Base-by-base conservation (phyloP, 495 filamentous ascomycete genomes). In the Acidomyces sp. region DNA sequence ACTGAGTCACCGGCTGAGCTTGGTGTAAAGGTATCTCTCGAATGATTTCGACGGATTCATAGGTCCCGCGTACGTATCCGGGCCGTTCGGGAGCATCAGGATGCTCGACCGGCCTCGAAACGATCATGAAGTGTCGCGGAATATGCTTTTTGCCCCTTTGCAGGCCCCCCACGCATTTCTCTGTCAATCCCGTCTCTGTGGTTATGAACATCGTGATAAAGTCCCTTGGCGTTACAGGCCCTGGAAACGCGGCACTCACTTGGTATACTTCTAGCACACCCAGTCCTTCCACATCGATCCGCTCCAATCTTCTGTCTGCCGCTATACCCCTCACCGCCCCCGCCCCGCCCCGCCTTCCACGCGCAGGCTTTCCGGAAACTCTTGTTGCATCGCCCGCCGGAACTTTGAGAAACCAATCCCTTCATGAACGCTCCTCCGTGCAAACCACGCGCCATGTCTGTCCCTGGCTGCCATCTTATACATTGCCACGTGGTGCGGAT, bases 41-140 rank as follows among this genome's bases (percentile, higher is more conserved):
- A 38, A 96, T 82, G 39, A 94, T 71, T 57, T 95, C 88, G 17
- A 96, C 79, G 11, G 80, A 86, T 63, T 96, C 87, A 59, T 94
- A 96, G 42, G 78, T 66, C 0, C 87, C 90, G 12, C 86, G 67
- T 38, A 93, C 78, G 51, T 80, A 85, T 6, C 80, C 79, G 42
- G 73, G 56, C 15, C 77, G 65, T 10, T 67, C 67, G 3, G 75
- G 75, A 15, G 77, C 77, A 41, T 82, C 77, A 0, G 75, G 74
- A 61, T 94, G 88, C 20, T 62, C 60, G 54, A 82, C 79, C 1
- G 90, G 90, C 55, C 77, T 80, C 11, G 86, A 94, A 4, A 94
- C 72, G 44, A 93, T 72, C 68, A 93, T 84, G 56, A 75, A 93
- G 54, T 81, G 79, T 41, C 77, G 68, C 17, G 69, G 70, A 20